Evolutionary conservation across 2,329 filamentous ascomycete genomes (phyloP).

Genomic region (Lachnellula suecica): DNA sequence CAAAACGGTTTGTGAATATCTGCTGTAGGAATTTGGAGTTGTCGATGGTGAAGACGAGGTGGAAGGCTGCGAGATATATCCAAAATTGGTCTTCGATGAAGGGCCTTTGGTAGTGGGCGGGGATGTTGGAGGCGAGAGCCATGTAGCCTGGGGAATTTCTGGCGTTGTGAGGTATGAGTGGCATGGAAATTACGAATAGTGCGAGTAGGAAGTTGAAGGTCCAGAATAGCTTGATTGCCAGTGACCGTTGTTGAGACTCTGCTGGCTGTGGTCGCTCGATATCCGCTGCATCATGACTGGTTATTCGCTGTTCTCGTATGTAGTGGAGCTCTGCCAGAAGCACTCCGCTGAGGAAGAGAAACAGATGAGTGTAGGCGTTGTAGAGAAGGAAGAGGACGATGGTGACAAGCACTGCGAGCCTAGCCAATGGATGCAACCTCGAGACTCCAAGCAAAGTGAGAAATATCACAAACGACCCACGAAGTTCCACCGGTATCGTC

Average conservation of each 20-base stretch:
- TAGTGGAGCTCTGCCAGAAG: slow-evolving; percentile 16
- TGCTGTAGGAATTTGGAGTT: slow-evolving; percentile 44
- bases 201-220: slow-evolving; percentile 8
- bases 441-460: slow-evolving; percentile 13
- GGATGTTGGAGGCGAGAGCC: slow-evolving; percentile 5
- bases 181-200: slow-evolving; percentile 11
- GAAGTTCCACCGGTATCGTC: slow-evolving; percentile 18
- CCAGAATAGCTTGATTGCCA: slow-evolving; percentile 3
- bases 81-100: slow-evolving; percentile 15
- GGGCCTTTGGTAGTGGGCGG: not conserved
- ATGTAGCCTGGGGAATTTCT: slow-evolving; percentile 8
- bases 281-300: not conserved
- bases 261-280: not conserved
- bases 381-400: slow-evolving; percentile 10
- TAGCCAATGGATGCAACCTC: slow-evolving; percentile 4
- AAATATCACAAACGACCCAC: slow-evolving; percentile 18
- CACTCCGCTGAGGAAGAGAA: slow-evolving; percentile 20
- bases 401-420: slow-evolving; percentile 4
- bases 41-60: slow-evolving; percentile 19
- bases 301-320: slow-evolving; percentile 7
- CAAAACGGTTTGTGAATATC: slow-evolving; percentile 56
- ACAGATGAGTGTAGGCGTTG: slow-evolving; percentile 12
- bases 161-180: not conserved
- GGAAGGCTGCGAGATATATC: slow-evolving; percentile 12
- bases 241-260: not conserved